Percentiles rank a stretch among this genome's conserved stretches.
These are phyloP conservation scores for Euphorbia pulcherrima DNA, from an alignment of 345 rosid species.

Conservation along the genomic window DNA sequence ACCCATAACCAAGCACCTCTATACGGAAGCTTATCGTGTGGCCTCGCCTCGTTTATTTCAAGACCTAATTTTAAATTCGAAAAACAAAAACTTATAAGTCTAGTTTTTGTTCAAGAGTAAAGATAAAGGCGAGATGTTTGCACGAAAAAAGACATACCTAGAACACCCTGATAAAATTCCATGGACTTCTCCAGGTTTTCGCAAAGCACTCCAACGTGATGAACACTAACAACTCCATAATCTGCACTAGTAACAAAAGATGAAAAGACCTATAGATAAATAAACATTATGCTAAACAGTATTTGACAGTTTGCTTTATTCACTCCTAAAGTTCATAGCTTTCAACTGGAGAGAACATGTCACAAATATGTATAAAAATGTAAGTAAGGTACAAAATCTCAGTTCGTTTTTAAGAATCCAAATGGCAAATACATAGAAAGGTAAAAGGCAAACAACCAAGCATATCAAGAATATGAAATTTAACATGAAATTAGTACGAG, in stretches of 20 bases:
- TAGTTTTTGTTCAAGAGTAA: background rate
- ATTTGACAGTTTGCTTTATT: background rate
- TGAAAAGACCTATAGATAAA: background rate
- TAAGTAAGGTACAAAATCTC: too few relatives aligned
- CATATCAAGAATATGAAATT: too few relatives aligned
- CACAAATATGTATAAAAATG: background rate
- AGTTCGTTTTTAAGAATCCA: background rate
- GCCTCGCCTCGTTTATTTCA: constrained; percentile 89
- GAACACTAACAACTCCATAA: constrained; percentile 74
- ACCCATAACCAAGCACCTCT: constrained; percentile 98
- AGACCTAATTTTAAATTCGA: constrained; percentile 44
- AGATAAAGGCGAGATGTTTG: background rate
- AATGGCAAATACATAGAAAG: background rate
- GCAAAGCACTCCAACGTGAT: constrained; percentile 87
- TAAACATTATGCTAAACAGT: background rate
- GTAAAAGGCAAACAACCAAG: background rate
- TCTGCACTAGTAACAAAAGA: constrained; percentile 40
- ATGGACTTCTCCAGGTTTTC: constrained; percentile 80
- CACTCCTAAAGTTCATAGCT: background rate
- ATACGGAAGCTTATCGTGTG: constrained; percentile 84
- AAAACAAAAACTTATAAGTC: background rate
- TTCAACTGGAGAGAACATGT: background rate
- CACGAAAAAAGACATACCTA: constrained; percentile 36
- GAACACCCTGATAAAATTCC: constrained; percentile 71
- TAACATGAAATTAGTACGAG: background rate